Evolutionary conservation across 2,329 filamentous ascomycete species (phyloP).

Genomic region (Paracorniculantispora psalliotae): DNA sequence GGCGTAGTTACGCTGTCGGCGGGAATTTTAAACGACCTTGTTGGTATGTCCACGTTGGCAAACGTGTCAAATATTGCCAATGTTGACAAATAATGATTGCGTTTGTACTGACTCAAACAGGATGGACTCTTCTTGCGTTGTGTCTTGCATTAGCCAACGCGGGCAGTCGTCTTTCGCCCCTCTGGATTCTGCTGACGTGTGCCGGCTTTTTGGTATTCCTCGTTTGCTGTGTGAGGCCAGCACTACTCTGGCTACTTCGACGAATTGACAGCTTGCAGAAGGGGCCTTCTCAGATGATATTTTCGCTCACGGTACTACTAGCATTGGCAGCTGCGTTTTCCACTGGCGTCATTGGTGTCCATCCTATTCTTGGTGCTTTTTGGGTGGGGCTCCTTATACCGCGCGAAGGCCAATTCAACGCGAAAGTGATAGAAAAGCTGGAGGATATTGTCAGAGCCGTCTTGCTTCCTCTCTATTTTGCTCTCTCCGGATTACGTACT

Average conservation of each 20-base stretch:
- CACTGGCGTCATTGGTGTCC: slow-evolving; percentile 83
- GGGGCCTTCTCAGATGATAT: slow-evolving; percentile 79
- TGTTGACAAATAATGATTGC: too few species aligned
- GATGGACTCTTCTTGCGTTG: slow-evolving; percentile 90
- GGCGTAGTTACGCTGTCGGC: slow-evolving; percentile 86
- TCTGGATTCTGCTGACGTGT: slow-evolving; percentile 76
- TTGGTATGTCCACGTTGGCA: too few species aligned
- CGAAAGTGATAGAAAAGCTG: slow-evolving; percentile 88
- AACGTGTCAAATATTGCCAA: too few species aligned
- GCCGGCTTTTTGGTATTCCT: slow-evolving; percentile 74
- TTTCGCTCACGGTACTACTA: slow-evolving; percentile 75
- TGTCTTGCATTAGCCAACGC: slow-evolving; percentile 93
- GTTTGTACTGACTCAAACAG: too few species aligned
- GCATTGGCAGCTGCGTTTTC: slow-evolving; percentile 79
- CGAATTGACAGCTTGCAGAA: slow-evolving; percentile 76
- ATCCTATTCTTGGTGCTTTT: slow-evolving; percentile 92
- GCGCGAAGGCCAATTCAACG: slow-evolving; percentile 83
- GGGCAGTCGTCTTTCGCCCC: slow-evolving; percentile 70
- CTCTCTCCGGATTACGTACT: slow-evolving; percentile 82
- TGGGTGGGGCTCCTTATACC: slow-evolving; percentile 85
- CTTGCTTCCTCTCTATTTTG: slow-evolving; percentile 89
- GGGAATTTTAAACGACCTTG: slow-evolving; percentile 82
- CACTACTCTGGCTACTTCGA: slow-evolving; percentile 68
- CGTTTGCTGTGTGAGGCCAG: slow-evolving; percentile 65
- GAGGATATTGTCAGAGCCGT: slow-evolving; percentile 83